phyloP scores from a whole-genome alignment of 208 protist genomes.

The Leptomonas seymouri region DNA sequence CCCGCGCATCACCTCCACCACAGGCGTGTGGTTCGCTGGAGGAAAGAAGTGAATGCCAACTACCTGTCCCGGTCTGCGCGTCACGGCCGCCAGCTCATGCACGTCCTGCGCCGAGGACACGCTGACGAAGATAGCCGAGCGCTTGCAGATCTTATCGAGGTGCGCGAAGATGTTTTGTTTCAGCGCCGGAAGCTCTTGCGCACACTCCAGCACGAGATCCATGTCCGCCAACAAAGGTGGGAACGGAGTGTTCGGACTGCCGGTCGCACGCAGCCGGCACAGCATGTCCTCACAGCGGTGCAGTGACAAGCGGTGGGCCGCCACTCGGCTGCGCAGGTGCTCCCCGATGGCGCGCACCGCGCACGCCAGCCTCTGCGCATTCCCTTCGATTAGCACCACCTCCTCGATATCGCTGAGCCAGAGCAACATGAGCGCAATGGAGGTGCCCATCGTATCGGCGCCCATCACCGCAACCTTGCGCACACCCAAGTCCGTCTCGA shows the following conservation, averaged over 20 bases:
- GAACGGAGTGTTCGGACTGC: conserved; percentile 36
- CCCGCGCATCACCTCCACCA: conserved; percentile 78
- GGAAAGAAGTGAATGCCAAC: conserved; percentile 88
- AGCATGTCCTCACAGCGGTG: conserved; percentile 38
- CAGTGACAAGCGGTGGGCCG: conserved; percentile 32
- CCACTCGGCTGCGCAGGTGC: conserved; percentile 39
- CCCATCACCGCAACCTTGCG: conserved; percentile 74
- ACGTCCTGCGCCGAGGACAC: conserved; percentile 68
- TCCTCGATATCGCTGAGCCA: conserved; percentile 43
- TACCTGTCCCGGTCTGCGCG: conserved; percentile 53
- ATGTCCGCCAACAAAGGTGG: conserved; percentile 40
- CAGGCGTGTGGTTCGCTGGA: conserved; percentile 77
- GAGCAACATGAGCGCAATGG: conserved; percentile 75
- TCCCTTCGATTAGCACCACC: conserved; percentile 79
- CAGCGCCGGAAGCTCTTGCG: conserved; percentile 56
- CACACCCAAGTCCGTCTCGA: conserved; percentile 20
- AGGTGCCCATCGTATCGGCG: conserved; percentile 78
- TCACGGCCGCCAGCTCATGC: conserved; percentile 66
- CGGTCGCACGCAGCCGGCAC: conserved; percentile 35
- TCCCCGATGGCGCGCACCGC: conserved; percentile 30
- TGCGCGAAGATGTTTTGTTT: conserved; percentile 78
- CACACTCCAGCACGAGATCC: conserved; percentile 82
- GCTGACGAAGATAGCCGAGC: conserved; percentile 69
- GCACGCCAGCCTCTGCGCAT: conserved; percentile 32
- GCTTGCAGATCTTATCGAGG: conserved; percentile 70